phyloP scores from a whole-genome alignment of 257 asterid species.

The Solanum etuberosum region DNA sequence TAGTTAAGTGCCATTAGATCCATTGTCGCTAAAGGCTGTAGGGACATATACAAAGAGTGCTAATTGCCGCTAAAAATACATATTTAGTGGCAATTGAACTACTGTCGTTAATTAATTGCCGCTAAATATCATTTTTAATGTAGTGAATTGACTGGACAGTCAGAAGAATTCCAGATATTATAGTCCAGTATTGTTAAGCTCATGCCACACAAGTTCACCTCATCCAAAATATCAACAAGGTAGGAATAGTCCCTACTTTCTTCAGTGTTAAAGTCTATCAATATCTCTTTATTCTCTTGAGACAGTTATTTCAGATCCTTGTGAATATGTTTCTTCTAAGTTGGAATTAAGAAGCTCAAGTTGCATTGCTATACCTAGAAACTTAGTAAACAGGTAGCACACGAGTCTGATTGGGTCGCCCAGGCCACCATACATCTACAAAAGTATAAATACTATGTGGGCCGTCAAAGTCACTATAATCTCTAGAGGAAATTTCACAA shows the following conservation, averaged over 20 bases:
- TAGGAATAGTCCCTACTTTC: background rate
- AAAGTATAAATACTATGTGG: background rate
- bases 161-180: background rate
- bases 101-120: no score
- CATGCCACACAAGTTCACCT: background rate
- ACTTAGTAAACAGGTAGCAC: background rate
- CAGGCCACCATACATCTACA: background rate
- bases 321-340: background rate
- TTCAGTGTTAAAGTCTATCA: background rate
- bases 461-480: background rate
- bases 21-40: background rate
- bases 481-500: background rate
- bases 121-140: no score
- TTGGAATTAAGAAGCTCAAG: background rate
- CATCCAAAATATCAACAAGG: background rate
- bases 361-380: background rate
- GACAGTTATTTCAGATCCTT: background rate
- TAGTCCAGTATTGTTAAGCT: background rate
- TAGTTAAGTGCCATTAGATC: no score
- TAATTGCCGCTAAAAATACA: background rate
- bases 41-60: no score
- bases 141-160: background rate
- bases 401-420: rapidly evolving
- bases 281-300: background rate
- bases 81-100: no score